phyloP scores from a whole-genome alignment of 1,284 basidiomycete species.

The Marasmius oreades region DNA sequence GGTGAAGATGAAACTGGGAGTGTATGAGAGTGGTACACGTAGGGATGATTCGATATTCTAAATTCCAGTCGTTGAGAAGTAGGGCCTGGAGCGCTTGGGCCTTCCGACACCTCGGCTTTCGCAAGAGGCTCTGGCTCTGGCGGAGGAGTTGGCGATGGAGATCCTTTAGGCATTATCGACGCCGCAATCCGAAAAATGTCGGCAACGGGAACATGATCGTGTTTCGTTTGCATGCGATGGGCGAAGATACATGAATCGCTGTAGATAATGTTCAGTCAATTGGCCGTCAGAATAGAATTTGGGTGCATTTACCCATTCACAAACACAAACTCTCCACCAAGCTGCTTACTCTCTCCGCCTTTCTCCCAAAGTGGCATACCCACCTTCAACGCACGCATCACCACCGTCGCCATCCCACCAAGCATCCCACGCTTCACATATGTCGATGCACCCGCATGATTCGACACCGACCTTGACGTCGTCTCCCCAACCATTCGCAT shows the following conservation, averaged over 20 bases:
- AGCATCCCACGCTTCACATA: slow-evolving; percentile 66
- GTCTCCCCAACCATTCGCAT: slow-evolving; percentile 60
- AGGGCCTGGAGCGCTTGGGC: neutral
- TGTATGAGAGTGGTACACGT: neutral
- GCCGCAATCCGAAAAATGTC: slow-evolving; percentile 58
- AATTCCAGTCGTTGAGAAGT: no score
- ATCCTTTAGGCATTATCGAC: neutral
- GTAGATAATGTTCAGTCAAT: slow-evolving; percentile 17
- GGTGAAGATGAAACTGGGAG: neutral
- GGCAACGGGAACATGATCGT: slow-evolving; percentile 66
- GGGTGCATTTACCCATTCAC: slow-evolving; percentile 59
- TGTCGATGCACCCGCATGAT: slow-evolving; percentile 27
- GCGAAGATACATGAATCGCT: slow-evolving; percentile 60
- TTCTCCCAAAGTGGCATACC: slow-evolving; percentile 79
- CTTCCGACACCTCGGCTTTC: no score
- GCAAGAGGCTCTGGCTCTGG: no score
- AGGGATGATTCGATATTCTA: neutral
- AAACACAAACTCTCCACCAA: slow-evolving; percentile 89
- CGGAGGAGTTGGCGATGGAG: no score
- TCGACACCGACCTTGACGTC: slow-evolving; percentile 22
- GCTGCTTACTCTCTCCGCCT: slow-evolving; percentile 72
- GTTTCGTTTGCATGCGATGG: slow-evolving; percentile 70
- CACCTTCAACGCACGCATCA: slow-evolving; percentile 60
- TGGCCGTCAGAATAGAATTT: neutral
- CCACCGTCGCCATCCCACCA: slow-evolving; percentile 66